Evolutionary conservation across 768 basidiomycete species (phyloP).

Genomic region (Tephrocybe sp.): DNA sequence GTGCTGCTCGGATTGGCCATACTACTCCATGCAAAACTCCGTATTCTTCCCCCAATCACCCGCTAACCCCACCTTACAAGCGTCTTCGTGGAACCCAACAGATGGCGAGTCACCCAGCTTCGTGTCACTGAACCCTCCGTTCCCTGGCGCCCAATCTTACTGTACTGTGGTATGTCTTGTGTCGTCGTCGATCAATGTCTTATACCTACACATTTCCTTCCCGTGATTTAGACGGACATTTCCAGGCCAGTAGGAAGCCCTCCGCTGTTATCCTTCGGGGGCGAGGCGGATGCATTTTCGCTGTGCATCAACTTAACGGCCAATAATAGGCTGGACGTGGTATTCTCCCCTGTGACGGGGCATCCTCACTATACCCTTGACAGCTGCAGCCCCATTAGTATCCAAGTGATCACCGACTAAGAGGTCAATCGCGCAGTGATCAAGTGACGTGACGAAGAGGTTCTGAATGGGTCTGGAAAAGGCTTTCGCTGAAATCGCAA

Average conservation of each 20-base stretch:
- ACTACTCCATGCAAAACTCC: constrained; percentile 36
- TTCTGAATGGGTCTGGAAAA: too few relatives aligned
- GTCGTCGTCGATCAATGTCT: background rate
- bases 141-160: constrained; percentile 41
- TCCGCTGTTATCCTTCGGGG: constrained; percentile 37
- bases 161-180: constrained; percentile 35
- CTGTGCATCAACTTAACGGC: constrained; percentile 43
- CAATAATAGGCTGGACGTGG: constrained; percentile 40
- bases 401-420: constrained; percentile 33
- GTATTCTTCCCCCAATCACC: constrained; percentile 39
- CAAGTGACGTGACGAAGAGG: too few relatives aligned
- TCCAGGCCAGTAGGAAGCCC: constrained; percentile 26
- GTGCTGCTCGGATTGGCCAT: constrained; percentile 45
- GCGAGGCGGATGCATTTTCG: constrained; percentile 39
- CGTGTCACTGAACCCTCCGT: constrained; percentile 44
- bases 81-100: constrained; percentile 36
- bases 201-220: background rate
- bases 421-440: too few relatives aligned
- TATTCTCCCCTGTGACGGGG: constrained; percentile 41
- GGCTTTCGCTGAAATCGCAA: too few relatives aligned
- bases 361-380: constrained; percentile 40
- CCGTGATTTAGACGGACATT: constrained; percentile 22
- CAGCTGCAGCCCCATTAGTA: constrained; percentile 35
- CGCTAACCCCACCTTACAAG: constrained; percentile 35
- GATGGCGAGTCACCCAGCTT: constrained; percentile 45